Evolutionary conservation across 2,329 filamentous ascomycete species (phyloP).

Genomic region (Hypoxylon sp.): DNA sequence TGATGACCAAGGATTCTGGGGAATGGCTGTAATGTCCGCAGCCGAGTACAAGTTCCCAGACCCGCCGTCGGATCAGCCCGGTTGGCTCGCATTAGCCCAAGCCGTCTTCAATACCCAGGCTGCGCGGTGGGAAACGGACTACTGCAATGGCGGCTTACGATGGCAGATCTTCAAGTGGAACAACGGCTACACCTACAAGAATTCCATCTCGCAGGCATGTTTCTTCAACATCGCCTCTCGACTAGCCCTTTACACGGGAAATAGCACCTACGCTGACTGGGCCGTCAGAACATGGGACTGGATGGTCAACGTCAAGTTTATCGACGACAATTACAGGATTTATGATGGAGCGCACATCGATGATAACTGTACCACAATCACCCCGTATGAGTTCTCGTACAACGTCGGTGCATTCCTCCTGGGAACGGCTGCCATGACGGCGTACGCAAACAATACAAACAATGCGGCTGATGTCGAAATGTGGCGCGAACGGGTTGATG

Average conservation of each 20-base stretch:
- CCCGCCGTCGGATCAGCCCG: conserved; percentile 69
- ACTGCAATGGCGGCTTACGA: conserved; percentile 82
- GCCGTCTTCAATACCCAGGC: conserved; percentile 87
- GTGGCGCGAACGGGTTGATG: conserved; percentile 73
- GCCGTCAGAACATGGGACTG: conserved; percentile 81
- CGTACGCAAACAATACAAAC: conserved; percentile 64
- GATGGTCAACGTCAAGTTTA: conserved; percentile 71
- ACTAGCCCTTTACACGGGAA: conserved; percentile 82
- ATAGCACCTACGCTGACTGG: conserved; percentile 83
- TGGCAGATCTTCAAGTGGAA: conserved; percentile 92
- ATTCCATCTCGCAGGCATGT: conserved; percentile 73
- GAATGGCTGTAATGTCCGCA: conserved; percentile 77
- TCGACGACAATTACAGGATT: conserved; percentile 72
- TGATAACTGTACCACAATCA: conserved; percentile 70
- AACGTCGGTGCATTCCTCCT: conserved; percentile 77
- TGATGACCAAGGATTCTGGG: conserved; percentile 84
- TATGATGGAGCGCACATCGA: conserved; percentile 74
- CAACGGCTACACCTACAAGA: conserved; percentile 84
- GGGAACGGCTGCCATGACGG: conserved; percentile 78
- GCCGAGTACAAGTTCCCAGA: conserved; percentile 78
- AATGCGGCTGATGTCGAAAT: conserved; percentile 56
- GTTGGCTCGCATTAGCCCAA: conserved; percentile 81
- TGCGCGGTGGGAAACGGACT: conserved; percentile 76
- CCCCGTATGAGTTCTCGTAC: conserved; percentile 77
- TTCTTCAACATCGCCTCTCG: conserved; percentile 77